Evolutionary conservation across 1,284 basidiomycete species (phyloP), one percentile per base, ranked within the genome.

Genomic region (Coniferiporia weirii): DNA sequence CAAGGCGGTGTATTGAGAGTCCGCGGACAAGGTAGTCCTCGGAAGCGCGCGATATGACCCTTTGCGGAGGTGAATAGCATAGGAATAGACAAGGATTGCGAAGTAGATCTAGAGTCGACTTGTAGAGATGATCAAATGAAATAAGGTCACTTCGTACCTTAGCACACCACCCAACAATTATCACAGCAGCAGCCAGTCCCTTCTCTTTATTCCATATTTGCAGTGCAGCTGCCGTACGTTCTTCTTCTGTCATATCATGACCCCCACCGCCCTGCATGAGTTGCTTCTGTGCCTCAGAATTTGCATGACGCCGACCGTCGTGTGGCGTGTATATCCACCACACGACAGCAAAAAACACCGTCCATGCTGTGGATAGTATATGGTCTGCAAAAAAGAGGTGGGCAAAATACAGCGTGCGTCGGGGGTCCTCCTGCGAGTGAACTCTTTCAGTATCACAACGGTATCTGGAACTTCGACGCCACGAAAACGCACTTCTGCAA

Each of bases 291-390:
- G 94, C 95, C 36, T 81, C 79, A 4, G 93, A 95, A 71, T 95
- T 92, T 65, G 82, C 81, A 46, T 84, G 80, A 4, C 85, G 83
- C 43, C 79, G 78, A 5, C 95, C 96, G 66, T 98, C 95, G 70
- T 99, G 96, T 0, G 93, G 89, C 1, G 86, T 90, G 72, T 89
- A 89, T 56, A 87, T 77, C 90, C 93, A 98, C 91, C 95, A 98
- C 48, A 83, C 74, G 46, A 93, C 81, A 50, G 86, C 91, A 67
- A 99, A 99, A 70, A 91, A 89, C 55, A 91, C 80, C 34, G 93
- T 95, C 89, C 94, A 98, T 4, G 89, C 77, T 0, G 94, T 93
- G n/a, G 89, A 91, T 65, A 99, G 78, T 63, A 97, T 73, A 73
- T 99, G 95, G 74, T 99, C 96, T 54, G 91, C 82, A 59, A 91